Percentiles rank a stretch among this genome's conserved stretches.
phyloP scores from a whole-genome alignment of 148 eudicot species.

The Chenopodium album region DNA sequence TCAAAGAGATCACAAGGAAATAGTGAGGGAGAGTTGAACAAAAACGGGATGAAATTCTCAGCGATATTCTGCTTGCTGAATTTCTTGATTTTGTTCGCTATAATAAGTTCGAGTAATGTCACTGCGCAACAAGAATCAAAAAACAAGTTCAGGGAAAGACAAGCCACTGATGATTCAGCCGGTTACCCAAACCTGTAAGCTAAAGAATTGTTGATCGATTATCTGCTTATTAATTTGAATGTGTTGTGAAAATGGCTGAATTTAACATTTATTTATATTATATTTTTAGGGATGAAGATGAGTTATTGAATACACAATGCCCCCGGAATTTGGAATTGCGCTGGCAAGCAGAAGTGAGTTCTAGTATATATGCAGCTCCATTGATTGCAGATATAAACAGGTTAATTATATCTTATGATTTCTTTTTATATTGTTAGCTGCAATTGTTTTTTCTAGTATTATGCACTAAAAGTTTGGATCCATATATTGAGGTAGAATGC shows the following conservation, averaged over 20 bases:
- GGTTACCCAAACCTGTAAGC: slow-evolving; percentile 73
- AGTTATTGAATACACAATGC: slow-evolving; percentile 81
- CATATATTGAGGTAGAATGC: background rate
- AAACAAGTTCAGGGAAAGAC: slow-evolving; percentile 77
- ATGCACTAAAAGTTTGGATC: slow-evolving; percentile 1
- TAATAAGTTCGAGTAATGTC: slow-evolving; percentile 32
- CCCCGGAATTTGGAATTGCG: slow-evolving; percentile 89
- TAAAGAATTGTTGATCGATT: background rate
- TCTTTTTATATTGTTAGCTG: background rate
- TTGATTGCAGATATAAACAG: slow-evolving; percentile 97
- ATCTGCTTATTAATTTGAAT: background rate
- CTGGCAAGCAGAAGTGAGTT: slow-evolving; percentile 98
- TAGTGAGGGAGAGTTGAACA: no score
- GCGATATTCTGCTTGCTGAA: slow-evolving; percentile 34
- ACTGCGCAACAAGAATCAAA: slow-evolving; percentile 32
- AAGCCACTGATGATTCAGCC: slow-evolving; percentile 78
- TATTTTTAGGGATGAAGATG: slow-evolving; percentile 71
- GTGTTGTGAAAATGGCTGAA: background rate
- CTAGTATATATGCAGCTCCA: slow-evolving; percentile 92
- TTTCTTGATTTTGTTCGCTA: slow-evolving; percentile 26
- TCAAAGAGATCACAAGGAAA: no score
- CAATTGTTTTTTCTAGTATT: background rate
- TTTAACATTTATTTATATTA: background rate
- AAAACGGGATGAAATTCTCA: no score
- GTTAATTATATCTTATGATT: slow-evolving; percentile 26